Evolutionary conservation across 2,329 filamentous ascomycete species (phyloP), one percentile per base, ranked within the genome.

Genomic region (Zymoseptoria passerinii): DNA sequence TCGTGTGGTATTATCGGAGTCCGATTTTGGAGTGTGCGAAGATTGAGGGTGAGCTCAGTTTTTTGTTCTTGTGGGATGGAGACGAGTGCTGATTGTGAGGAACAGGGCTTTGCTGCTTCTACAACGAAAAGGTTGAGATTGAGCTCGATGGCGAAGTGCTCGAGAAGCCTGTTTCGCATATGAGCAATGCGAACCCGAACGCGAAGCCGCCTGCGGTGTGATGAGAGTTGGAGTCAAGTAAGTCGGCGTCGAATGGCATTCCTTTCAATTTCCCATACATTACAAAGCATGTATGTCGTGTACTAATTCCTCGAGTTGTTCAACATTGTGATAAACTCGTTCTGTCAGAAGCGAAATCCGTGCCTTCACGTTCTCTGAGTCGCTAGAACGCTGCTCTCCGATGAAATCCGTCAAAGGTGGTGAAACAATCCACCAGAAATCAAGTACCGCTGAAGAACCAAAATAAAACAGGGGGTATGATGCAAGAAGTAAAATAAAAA

Each of bases 71-170:
- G 27, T 20, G 49, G n/a, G 8, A 19, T 4, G 27, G 16, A 19
- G 48, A 23, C 23, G 23, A 16, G 44, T 57, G 52, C 29, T 55
- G 44, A 55, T 35, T 10, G 50, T 35, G n/a, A 16, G 19, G 28
- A 16, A 13, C 44, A 65, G 63, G 63, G 1, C 52, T 70, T 8
- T 63, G 65, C 49, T 87, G 83, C 66, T 88, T 87, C 60, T 87
- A 87, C 62, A 86, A 87, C 61, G 85, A 88, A 68, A 84, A 83
- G 71, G 82, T 88, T 1, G 82, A 86, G 60, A 77, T 87, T n/a
- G 83, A 83, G 0, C 67, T 73, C n/a, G 73, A 73, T 57, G 70
- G 71, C n/a, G 61, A 71, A 57, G 63, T 60, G 60, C 54, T 73
- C 52, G 68, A 68, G 52, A 59, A 64, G 55, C 66, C 71, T 16